Conservation (phyloP, 495 filamentous ascomycete species). For the Penicillium desertorum region DNA sequence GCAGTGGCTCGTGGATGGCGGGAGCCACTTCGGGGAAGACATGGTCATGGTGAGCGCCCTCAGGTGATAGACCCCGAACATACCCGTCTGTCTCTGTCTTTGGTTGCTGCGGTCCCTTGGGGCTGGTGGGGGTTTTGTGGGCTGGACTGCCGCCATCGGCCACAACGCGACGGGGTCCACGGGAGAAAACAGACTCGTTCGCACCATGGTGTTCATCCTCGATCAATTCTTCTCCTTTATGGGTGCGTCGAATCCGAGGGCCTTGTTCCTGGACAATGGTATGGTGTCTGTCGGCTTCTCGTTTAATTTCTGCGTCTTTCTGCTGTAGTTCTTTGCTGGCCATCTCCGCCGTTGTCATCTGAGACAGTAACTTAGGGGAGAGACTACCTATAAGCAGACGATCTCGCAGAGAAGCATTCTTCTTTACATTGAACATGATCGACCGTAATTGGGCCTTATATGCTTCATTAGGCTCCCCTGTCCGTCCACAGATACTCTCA, state of each 20-base stretch:
- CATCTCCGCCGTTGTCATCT: conserved; percentile 86
- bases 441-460: conserved; percentile 62
- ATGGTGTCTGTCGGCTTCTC: conserved; percentile 82
- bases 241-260: conserved; percentile 83
- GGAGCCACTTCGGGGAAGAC: conserved; percentile 47
- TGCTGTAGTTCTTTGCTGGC: conserved; percentile 85
- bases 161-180: conserved; percentile 37
- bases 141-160: conserved; percentile 40
- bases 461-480: conserved; percentile 49
- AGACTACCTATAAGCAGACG: conserved; percentile 70
- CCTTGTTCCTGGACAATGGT: conserved; percentile 80
- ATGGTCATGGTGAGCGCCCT: conserved; percentile 39
- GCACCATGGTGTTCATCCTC: conserved; percentile 60
- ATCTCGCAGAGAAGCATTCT: conserved; percentile 74
- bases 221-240: conserved; percentile 92
- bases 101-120: conserved; percentile 26
- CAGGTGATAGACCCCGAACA: conserved; percentile 35
- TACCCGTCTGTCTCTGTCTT: conserved; percentile 29
- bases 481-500: conserved; percentile 51
- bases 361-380: conserved; percentile 68
- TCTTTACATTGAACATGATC: conserved; percentile 79
- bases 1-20: conserved; percentile 45
- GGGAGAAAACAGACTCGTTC: conserved; percentile 52
- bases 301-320: conserved; percentile 68
- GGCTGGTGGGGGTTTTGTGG: conserved; percentile 37